Evolutionary conservation across 2,329 filamentous ascomycete species (phyloP).

Genomic region (Aspergillus hiratsukae): DNA sequence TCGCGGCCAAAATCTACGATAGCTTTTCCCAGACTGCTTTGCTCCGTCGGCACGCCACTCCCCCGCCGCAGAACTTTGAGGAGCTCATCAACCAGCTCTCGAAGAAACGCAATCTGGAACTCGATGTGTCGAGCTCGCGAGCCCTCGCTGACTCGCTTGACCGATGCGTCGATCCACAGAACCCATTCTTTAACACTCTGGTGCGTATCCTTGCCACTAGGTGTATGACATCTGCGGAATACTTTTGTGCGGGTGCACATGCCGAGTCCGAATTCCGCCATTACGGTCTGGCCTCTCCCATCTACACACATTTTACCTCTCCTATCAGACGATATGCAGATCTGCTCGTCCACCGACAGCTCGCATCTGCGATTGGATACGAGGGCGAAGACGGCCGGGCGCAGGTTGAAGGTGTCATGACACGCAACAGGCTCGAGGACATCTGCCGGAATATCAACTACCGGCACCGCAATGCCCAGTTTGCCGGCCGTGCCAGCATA

Average conservation of each 20-base stretch:
- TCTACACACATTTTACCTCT: conserved; percentile 98
- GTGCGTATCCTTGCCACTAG: conserved; percentile 95
- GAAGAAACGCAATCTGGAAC: conserved; percentile 74
- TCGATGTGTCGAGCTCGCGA: conserved; percentile 80
- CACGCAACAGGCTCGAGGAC: conserved; percentile 77
- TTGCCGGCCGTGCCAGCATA: conserved; percentile 88
- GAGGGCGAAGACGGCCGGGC: conserved; percentile 54
- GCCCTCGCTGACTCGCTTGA: conserved; percentile 93
- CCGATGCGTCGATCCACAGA: conserved; percentile 67
- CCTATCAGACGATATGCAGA: conserved; percentile 98
- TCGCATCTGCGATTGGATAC: conserved; percentile 93
- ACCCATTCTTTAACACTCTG: conserved; percentile 98
- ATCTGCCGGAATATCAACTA: conserved; percentile 99
- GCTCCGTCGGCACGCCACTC: conserved; percentile 83
- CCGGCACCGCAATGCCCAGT: conserved; percentile 92
- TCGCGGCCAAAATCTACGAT: conserved; percentile 83
- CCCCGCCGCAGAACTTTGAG: conserved; percentile 94
- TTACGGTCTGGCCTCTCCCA: conserved; percentile 92
- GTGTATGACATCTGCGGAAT: conserved; percentile 99
- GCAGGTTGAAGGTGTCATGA: conserved; percentile 75
- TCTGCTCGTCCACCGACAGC: conserved; percentile 85
- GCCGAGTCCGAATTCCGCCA: conserved; percentile 92
- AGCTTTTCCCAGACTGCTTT: conserved; percentile 94
- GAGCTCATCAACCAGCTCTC: conserved; percentile 87
- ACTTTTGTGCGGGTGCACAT: conserved; percentile 93